Conservation (phyloP, 805 yeast genomes). For the Sugiyamaella americana region DNA sequence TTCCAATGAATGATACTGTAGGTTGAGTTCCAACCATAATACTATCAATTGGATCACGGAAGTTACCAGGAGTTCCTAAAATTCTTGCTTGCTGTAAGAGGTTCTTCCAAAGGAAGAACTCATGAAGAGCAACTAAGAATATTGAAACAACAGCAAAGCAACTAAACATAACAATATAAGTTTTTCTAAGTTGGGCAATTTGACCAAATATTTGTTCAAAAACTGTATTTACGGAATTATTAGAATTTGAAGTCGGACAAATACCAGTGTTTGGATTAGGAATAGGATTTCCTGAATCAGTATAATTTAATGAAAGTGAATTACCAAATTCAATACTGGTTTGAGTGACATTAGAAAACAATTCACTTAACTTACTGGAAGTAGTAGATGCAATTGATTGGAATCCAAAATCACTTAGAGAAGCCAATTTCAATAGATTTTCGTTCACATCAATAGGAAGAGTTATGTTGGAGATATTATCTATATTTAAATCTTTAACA, state of each 20-base stretch:
- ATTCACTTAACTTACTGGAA: too few relatives aligned
- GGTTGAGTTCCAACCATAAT: conserved; percentile 12
- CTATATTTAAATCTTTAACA: too few relatives aligned
- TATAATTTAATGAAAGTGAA: not conserved
- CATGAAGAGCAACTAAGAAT: conserved; percentile 8
- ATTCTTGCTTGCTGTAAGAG: conserved; percentile 7
- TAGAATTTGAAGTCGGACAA: not conserved
- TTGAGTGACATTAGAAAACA: not conserved
- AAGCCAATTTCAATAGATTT: not conserved
- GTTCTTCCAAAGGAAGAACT: conserved; percentile 12
- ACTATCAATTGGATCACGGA: conserved; percentile 13
- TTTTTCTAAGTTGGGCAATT: conserved; percentile 6
- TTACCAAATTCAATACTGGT: too few relatives aligned
- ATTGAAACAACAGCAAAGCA: conserved; percentile 11
- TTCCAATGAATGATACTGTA: not conserved
- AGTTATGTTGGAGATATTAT: not conserved
- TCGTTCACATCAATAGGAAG: not conserved
- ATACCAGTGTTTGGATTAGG: too few relatives aligned
- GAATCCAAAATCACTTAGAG: not conserved
- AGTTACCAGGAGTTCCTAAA: conserved; percentile 11
- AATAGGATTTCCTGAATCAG: too few relatives aligned
- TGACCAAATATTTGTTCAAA: not conserved
- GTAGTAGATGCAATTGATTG: not conserved
- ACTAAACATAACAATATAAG: conserved; percentile 6
- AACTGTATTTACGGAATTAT: not conserved